phyloP scores from a whole-genome alignment of 2,329 filamentous ascomycete species.

The Chaetoscypha palmicola region DNA sequence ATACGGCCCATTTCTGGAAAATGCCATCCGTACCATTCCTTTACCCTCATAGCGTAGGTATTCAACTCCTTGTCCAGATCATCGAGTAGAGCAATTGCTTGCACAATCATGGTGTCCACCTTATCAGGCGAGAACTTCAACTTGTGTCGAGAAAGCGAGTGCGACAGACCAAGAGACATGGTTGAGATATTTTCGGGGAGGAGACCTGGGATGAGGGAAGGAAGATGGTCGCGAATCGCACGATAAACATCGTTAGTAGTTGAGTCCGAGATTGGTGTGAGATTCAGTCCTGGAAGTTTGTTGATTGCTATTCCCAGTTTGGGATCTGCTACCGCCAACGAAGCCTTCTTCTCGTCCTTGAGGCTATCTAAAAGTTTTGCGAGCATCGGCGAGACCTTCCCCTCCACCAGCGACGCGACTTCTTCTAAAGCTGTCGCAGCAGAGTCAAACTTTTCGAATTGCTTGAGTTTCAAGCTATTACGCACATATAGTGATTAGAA shows the following conservation, averaged over 20 bases:
- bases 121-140: constrained; percentile 98
- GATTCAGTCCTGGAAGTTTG: constrained; percentile 80
- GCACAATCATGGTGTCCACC: constrained; percentile 99
- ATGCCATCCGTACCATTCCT: constrained; percentile 99
- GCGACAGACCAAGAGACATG: constrained; percentile 92
- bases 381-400: constrained; percentile 88
- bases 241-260: constrained; percentile 84
- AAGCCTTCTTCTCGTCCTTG: constrained; percentile 97
- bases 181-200: constrained; percentile 79
- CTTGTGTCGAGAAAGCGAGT: constrained; percentile 95
- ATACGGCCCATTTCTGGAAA: constrained; percentile 98
- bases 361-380: constrained; percentile 75
- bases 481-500: constrained; percentile 15
- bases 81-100: constrained; percentile 88
- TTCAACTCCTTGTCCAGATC: constrained; percentile 98
- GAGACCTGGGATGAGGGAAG: constrained; percentile 84
- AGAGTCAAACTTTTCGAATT: constrained; percentile 96
- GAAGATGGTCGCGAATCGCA: constrained; percentile 84
- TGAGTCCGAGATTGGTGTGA: constrained; percentile 77
- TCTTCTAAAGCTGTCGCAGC: constrained; percentile 86
- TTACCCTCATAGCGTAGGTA: constrained; percentile 97
- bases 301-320: constrained; percentile 89
- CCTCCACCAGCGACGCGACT: constrained; percentile 79
- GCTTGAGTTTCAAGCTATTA: constrained; percentile 81
- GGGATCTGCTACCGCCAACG: constrained; percentile 85